phyloP scores from a whole-genome alignment of 805 yeast species.

The Candida krabiensis region DNA sequence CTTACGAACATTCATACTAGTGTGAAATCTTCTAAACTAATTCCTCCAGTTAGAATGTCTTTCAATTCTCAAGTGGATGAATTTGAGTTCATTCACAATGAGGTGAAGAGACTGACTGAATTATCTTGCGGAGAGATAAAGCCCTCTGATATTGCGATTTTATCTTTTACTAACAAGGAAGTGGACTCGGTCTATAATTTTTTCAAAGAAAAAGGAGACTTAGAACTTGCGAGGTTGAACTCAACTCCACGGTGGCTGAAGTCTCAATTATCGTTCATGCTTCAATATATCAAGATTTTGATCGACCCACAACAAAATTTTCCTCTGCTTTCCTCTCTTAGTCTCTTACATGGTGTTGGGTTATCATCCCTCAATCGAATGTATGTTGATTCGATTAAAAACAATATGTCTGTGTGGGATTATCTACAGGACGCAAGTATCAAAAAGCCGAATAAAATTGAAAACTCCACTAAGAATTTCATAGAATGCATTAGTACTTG shows the following conservation, averaged over 20 bases:
- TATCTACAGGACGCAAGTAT: constrained; percentile 16
- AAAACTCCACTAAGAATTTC: constrained; percentile 11
- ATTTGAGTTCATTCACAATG: constrained; percentile 42
- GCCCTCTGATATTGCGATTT: constrained; percentile 51
- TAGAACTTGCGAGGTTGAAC: constrained; percentile 44
- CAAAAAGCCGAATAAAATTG: constrained; percentile 10
- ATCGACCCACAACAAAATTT: constrained; percentile 30
- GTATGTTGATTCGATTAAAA: constrained; percentile 16
- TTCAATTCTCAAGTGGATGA: constrained; percentile 37
- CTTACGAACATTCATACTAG: constrained; percentile 14
- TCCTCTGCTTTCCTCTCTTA: constrained; percentile 26
- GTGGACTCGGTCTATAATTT: constrained; percentile 39
- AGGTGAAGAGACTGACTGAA: constrained; percentile 41
- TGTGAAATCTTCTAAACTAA: constrained; percentile 17
- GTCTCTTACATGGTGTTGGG: constrained; percentile 25
- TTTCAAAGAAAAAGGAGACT: constrained; percentile 38
- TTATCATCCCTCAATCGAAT: constrained; percentile 18
- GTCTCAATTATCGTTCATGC: constrained; percentile 41
- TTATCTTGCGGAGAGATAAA: constrained; percentile 42
- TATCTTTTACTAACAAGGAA: constrained; percentile 54
- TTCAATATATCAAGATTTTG: constrained; percentile 50
- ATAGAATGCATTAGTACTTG: constrained; percentile 18
- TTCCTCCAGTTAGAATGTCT: constrained; percentile 26
- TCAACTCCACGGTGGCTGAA: constrained; percentile 53
- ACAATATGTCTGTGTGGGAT: constrained; percentile 23